Evolutionary conservation across 1,284 basidiomycete species (phyloP), one percentile per base, ranked within the genome.

Genomic region (Stygiomarasmius scandens): DNA sequence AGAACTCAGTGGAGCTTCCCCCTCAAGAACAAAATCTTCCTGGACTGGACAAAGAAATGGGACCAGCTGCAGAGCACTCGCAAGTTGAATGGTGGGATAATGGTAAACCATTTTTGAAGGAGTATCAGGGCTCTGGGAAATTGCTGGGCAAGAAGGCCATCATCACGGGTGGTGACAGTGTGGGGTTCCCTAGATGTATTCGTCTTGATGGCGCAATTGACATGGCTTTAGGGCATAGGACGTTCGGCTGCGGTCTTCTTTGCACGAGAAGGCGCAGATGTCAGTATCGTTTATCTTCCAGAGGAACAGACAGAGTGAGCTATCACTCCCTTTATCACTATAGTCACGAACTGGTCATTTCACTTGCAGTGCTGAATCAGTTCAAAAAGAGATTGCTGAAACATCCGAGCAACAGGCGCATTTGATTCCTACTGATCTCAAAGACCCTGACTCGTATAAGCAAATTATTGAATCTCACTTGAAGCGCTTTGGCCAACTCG

Each of bases 231-330:
- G 82, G 86, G 71, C n/a, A 87, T 88, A 52, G 86, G 86, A 8
- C 77, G 85, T 24, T 69, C 81, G 0, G 82, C 81, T 1, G 84
- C 85, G 9, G 76, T 84, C 58, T 77, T 84, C 68, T 86, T 85
- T 62, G 85, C 85, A 1, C 75, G 85, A 16, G 86, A 89, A 66
- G 87, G 87, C 1, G 78, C 81, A 9, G 83, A 84, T 51, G 77
- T 89, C n/a, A 84, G 85, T 0, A 83, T 89, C 59, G 77, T 78
- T n/a, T 81, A 87, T 68, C 75, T 89, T 1, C 79, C 83, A 3
- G 75, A 83, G 62, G 87, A 89, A 69, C 73, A 83, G 62, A 72
- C 78, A 58, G 87, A 90, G 58, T 58, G 29, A 32, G 46, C 23
- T 11, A 11, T 41, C 4, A 16, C 38, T 19, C 32, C 32, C 32